Conservation (phyloP, 2,329 filamentous ascomycete genomes). For the Colletotrichum navitas region DNA sequence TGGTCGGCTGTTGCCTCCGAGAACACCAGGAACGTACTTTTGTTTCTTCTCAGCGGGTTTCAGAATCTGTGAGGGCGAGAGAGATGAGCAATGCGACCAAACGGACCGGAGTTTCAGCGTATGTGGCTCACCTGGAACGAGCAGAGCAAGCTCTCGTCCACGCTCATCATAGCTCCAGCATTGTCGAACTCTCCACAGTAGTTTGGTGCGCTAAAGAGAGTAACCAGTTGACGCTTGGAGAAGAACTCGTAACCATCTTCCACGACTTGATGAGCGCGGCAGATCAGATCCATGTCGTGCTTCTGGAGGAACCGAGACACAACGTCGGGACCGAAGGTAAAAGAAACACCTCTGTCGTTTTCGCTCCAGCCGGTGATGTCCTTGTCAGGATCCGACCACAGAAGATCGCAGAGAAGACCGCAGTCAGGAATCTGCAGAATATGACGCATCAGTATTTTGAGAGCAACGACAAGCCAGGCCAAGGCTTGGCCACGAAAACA, state of each 20-base stretch:
- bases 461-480: not conserved
- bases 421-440: conserved; percentile 91
- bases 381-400: conserved; percentile 99
- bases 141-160: conserved; percentile 97
- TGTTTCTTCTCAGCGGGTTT: conserved; percentile 99
- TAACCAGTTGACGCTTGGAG: conserved; percentile 97
- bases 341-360: conserved; percentile 98
- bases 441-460: conserved; percentile 12
- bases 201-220: conserved; percentile 97
- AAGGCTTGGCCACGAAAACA: conserved; percentile 36
- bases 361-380: conserved; percentile 99
- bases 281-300: conserved; percentile 99
- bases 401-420: conserved; percentile 93
- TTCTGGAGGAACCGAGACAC: conserved; percentile 98
- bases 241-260: conserved; percentile 99
- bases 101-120: not conserved
- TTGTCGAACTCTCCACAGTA: conserved; percentile 99
- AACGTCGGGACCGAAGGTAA: conserved; percentile 97
- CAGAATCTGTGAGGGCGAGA: conserved; percentile 78
- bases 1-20: conserved; percentile 75
- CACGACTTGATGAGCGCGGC: conserved; percentile 97
- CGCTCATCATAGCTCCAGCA: conserved; percentile 99
- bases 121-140: conserved; percentile 86
- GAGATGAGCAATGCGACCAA: conserved; percentile 29
- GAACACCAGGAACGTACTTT: conserved; percentile 92